Evolutionary conservation across 352 stramenopile genomes (phyloP), one percentile per base, ranked within the genome.

Genomic region (Albugo candida): DNA sequence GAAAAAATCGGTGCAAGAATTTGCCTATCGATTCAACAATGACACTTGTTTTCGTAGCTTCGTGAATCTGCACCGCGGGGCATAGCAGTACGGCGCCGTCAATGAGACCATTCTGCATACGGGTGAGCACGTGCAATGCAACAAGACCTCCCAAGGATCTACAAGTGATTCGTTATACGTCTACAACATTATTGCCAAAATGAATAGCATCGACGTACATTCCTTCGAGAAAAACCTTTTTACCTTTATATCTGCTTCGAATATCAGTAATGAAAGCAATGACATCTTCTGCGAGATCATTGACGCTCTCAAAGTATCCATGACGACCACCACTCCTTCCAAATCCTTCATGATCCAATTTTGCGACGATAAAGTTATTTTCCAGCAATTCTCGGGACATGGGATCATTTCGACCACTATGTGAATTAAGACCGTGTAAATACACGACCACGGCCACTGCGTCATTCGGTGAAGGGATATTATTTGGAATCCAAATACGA

Each of bases 401-500:
- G 44, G 55, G 66, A 35, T 72, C 80, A 60, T 79, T 81, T 41
- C 75, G 66, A n/a, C 65, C 72, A 49, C 72, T 84, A 58, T 88
- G 75, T 37, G 70, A 80, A 49, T 83, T 88, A 36, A 88, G 53
- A 38, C 75, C 72, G 38, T 88, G 75, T 24, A 88, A 50, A 38
- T 81, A 65, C 16, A 85, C 58, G n/a, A 88, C 63, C 5, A 88
- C 61, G 10, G 65, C 72, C 31, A 60, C 65, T 1, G 58, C 59
- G 10, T 50, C 49, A 13, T 63, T 61, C 1, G 42, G 17, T 1
- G 55, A 42, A 14, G 58, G 50, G n/a, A 73, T 38, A n/a, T 64
- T 52, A 36, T 54, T 67, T 12, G 72, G 72, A 44, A 74, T 45
- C 72, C 72, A 85, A 37, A 81, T 69, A 36, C 72, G 70, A 44